Base-by-base conservation (phyloP, 2,329 filamentous ascomycete genomes). In the Colletotrichum somersetense region DNA sequence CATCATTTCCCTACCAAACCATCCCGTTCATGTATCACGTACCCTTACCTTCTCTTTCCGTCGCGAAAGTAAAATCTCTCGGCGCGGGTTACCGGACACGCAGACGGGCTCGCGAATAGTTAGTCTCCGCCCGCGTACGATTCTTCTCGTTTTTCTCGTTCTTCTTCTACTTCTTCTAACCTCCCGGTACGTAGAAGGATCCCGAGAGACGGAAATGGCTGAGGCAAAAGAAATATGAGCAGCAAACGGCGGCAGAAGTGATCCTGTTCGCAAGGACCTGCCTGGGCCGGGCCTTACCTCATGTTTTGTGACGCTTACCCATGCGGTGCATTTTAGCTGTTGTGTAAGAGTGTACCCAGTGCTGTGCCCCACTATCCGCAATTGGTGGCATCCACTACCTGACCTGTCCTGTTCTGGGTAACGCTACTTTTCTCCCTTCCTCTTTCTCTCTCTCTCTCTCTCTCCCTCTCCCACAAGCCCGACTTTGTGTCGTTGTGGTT, bases 351-450 rank as follows among this genome's bases (percentile, higher is more conserved):
- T 35, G 38, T 30, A 42, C 50, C 50, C 52, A 58, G 56, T 61
- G 50, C 50, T 64, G 48, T 38, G 71, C 71, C 71, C 73, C 73
- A 73, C 73, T 63, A 74, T 74, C 66, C 71, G 71, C 71, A 74
- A 67, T 73, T 71, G 66, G 69, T 35, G 50, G 68, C 68, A 70
- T 66, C 71, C 67, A 66, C 70, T 42, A 23, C 33, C 58, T 30
- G 58, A 55, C 66, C 66, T 58, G 59, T 55, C 58, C n/a, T 57
- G 58, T 64, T 61, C 64, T 66, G 66, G 61, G 70, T 72, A 70
- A 61, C 70, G 55, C 40, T 69, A 69, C 70, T 72, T 70, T 72
- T 72, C 70, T 70, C 59, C 61, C 53, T 44, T 18, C 16, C 12
- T 30, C 30, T 30, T 30, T 30, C 30, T 30, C 30, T 30, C 30